Base-by-base conservation (phyloP, 2,329 filamentous ascomycete species). In the Colletotrichum siamense region DNA sequence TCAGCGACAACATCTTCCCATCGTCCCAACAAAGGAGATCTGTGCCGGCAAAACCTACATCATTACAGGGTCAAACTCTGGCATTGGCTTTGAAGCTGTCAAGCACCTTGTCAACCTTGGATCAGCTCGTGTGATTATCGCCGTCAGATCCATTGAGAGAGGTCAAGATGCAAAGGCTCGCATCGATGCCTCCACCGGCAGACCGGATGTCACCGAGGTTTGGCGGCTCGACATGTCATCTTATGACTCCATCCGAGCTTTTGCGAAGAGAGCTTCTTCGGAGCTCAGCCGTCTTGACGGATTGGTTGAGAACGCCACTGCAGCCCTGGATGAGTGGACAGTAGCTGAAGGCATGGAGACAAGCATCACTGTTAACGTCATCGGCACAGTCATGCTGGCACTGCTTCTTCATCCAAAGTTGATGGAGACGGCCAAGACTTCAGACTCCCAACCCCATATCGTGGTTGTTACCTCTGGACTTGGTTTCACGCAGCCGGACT, bases 301-400 rank as follows among this genome's bases (percentile, higher is more conserved):
- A 22, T 13, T 52, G 26, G 79, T 89, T 24, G 82, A 84, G 64
- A 90, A 86, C 49, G 84, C 85, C 4, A 82, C 87, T 2, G 78
- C 91, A 5, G 83, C 83, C 2, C 85, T 83, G 0, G 28, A 18
- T 4, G 72, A 81, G 0, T 88, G 83, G 66, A 64, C 78, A 1
- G 28, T 81, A 0, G 82, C 82, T 5, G 88, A 89, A 67, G 88
- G 85, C 4, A 86, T 89, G 49, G 91, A 92, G 79, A 83, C 79
- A 28, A 88, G 85, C 1, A 80, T 92, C 75, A 88, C 84, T 0
- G 24, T 82, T 26, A 82, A 82, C 9, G 76, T 82, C 5, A 55
- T 82, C 1, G 75, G 78, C 1, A 81, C 81, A 0, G 78, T 80
- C 6, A 52, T 52, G 44, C 44, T 52, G 10, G n/a, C 44, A 13